Percentiles rank a stretch among this genome's conserved stretches.
Evolutionary conservation across 805 yeast species (phyloP).

Genomic region (Candida orba): DNA sequence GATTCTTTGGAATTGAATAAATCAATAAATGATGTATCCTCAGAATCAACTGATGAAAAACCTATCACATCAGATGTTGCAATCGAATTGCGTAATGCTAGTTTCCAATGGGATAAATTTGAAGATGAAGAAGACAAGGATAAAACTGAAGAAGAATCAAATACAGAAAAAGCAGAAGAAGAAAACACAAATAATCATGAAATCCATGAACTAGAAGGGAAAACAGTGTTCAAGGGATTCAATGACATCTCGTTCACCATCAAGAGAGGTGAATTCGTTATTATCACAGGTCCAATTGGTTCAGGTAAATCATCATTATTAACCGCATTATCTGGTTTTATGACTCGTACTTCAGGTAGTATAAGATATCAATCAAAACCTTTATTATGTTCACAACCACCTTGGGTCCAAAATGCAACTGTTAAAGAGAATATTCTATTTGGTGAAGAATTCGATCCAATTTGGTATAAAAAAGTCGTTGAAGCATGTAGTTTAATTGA

Average conservation of each 20-base stretch:
- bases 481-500: constrained; percentile 51
- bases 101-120: constrained; percentile 62
- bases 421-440: constrained; percentile 59
- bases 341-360: constrained; percentile 47
- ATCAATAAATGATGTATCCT: background rate
- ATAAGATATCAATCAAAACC: constrained; percentile 42
- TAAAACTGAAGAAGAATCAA: constrained; percentile 2
- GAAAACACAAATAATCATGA: constrained; percentile 12
- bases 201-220: constrained; percentile 7
- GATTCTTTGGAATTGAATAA: no score
- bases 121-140: constrained; percentile 24
- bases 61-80: constrained; percentile 28
- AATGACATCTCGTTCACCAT: constrained; percentile 39
- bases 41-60: background rate
- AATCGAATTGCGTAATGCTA: constrained; percentile 42
- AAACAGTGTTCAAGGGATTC: constrained; percentile 38
- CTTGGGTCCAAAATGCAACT: constrained; percentile 76
- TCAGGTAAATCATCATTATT: constrained; percentile 70
- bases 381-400: constrained; percentile 48
- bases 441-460: constrained; percentile 44
- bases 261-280: constrained; percentile 56
- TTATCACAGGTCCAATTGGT: constrained; percentile 73
- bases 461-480: constrained; percentile 43
- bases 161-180: constrained; percentile 17
- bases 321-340: constrained; percentile 58